These are phyloP conservation scores for Saccharomycopsis lassenensis DNA, from an alignment of 805 yeast genomes.

Conservation along the genomic window DNA sequence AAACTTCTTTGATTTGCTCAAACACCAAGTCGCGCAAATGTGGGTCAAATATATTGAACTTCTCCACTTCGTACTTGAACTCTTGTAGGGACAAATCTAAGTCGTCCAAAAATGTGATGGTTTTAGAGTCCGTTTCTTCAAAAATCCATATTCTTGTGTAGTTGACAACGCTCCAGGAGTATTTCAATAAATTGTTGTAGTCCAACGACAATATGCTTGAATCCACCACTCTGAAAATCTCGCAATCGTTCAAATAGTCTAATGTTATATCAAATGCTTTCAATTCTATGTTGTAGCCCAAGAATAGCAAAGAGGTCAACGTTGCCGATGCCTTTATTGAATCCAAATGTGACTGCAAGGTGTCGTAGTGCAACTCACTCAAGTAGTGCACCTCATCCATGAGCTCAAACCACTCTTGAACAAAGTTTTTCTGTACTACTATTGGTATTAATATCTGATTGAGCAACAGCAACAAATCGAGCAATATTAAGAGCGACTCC, in stretches of 20 bases:
- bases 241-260: slow-evolving; percentile 32
- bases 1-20: slow-evolving; percentile 1
- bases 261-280: slow-evolving; percentile 30
- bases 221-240: slow-evolving; percentile 31
- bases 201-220: slow-evolving; percentile 39
- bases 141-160: slow-evolving; percentile 39
- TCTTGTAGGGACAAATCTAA: slow-evolving; percentile 1
- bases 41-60: slow-evolving; percentile 13
- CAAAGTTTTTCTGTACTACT: slow-evolving; percentile 26
- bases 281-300: slow-evolving; percentile 45
- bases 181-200: too few relatives aligned
- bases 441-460: slow-evolving; percentile 32
- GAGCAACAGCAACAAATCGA: slow-evolving; percentile 29
- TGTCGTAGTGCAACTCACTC: slow-evolving; percentile 17
- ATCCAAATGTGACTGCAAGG: slow-evolving; percentile 22
- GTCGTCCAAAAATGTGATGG: slow-evolving; percentile 3
- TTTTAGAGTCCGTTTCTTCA: slow-evolving; percentile 25
- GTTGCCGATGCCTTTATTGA: slow-evolving; percentile 21
- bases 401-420: slow-evolving; percentile 44
- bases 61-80: slow-evolving; percentile 13
- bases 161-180: slow-evolving; percentile 56
- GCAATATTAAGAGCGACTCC: slow-evolving; percentile 27
- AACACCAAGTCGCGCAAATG: slow-evolving; percentile 11
- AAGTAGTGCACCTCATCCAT: slow-evolving; percentile 29
- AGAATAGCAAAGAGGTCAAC: slow-evolving; percentile 37